phyloP scores from a whole-genome alignment of 805 yeast species.

The Myxozyma melibiosi region DNA sequence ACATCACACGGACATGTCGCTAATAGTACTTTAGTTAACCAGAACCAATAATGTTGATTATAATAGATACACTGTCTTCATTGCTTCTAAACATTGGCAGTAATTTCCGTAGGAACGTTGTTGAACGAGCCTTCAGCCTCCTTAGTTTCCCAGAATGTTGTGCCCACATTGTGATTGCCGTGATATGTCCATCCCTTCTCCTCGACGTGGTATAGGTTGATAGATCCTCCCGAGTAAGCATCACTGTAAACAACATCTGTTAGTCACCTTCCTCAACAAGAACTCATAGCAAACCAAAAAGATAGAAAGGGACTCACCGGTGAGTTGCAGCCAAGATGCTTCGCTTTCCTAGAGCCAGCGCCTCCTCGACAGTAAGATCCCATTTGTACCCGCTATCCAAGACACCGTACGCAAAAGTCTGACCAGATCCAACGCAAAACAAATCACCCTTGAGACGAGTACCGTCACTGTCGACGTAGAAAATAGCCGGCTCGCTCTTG shows the following conservation, averaged over 20 bases:
- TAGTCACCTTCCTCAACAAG: not conserved
- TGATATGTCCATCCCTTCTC: constrained; percentile 95
- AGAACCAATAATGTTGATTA: not conserved
- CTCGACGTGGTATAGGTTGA: constrained; percentile 88
- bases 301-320: constrained; percentile 47
- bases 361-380: constrained; percentile 92
- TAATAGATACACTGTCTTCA: not conserved
- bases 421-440: constrained; percentile 98
- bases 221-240: constrained; percentile 96
- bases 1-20: too few species aligned
- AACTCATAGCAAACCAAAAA: not conserved
- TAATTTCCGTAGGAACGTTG: constrained; percentile 52
- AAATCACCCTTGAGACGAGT: constrained; percentile 91
- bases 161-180: constrained; percentile 92
- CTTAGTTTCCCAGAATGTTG: constrained; percentile 88
- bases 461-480: constrained; percentile 96
- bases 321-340: constrained; percentile 97
- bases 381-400: constrained; percentile 88
- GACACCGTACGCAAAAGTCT: constrained; percentile 98
- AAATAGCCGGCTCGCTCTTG: constrained; percentile 89
- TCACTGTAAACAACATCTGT: constrained; percentile 46
- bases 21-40: too few species aligned
- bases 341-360: constrained; percentile 90
- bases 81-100: constrained; percentile 11
- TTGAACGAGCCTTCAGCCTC: constrained; percentile 86